These are phyloP conservation scores for Tilletiaria anomala DNA, from an alignment of 1,284 basidiomycete species.

Conservation along the genomic window DNA sequence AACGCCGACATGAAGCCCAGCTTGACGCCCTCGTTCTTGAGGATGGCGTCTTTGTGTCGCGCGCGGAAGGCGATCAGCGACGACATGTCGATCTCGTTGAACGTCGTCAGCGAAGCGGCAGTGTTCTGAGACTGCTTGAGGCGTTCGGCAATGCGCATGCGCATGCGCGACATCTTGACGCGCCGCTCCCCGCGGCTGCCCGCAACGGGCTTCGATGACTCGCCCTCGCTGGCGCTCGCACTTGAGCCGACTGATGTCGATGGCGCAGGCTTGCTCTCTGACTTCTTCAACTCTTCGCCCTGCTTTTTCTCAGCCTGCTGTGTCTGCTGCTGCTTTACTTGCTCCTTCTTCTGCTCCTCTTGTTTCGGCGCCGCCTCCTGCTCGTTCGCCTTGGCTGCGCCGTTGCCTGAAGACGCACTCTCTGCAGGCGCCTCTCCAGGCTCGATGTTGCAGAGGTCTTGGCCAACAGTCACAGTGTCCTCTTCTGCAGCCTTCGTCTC, in stretches of 20 bases:
- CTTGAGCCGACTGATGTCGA: neutral
- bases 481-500: conserved; percentile 80
- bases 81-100: conserved; percentile 99
- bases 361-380: conserved; percentile 10
- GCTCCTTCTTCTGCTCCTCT: conserved; percentile 38
- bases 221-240: neutral
- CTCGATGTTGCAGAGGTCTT: conserved; percentile 85
- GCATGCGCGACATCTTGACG: conserved; percentile 57
- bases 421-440: conserved; percentile 51
- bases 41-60: conserved; percentile 82
- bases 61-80: conserved; percentile 82
- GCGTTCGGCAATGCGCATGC: conserved; percentile 86
- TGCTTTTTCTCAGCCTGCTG: conserved; percentile 28
- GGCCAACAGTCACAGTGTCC: conserved; percentile 83
- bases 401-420: conserved; percentile 40
- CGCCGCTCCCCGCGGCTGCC: conserved; percentile 64
- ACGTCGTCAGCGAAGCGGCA: conserved; percentile 90
- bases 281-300: conserved; percentile 5
- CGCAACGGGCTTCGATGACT: conserved; percentile 12
- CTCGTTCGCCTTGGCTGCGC: conserved; percentile 41
- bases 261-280: neutral
- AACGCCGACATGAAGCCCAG: conserved; percentile 98
- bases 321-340: conserved; percentile 35
- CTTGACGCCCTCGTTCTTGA: conserved; percentile 89
- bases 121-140: conserved; percentile 97